These are phyloP conservation scores for Globisporangium nagaii DNA, from an alignment of 352 stramenopile genomes.

Conservation along the genomic window DNA sequence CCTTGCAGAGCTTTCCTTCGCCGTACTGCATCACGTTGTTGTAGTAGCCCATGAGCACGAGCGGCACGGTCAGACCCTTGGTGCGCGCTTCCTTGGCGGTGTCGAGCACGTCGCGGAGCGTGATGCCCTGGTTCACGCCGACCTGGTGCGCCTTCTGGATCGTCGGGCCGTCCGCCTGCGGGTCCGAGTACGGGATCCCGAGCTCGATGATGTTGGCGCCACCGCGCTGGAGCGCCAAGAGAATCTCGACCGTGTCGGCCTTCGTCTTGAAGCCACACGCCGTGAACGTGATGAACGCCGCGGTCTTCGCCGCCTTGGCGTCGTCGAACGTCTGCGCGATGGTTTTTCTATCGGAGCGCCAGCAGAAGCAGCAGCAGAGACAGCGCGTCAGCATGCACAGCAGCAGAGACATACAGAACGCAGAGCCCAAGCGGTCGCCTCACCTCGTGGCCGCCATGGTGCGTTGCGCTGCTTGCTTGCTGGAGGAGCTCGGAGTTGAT, in stretches of 20 bases:
- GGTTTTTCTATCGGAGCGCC: conserved; percentile 59
- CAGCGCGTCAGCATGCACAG: neutral
- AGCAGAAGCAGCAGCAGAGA: neutral
- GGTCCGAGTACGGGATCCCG: conserved; percentile 98
- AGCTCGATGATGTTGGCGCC: conserved; percentile 96
- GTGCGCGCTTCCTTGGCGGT: conserved; percentile 89
- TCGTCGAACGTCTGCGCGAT: conserved; percentile 62
- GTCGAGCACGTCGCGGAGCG: conserved; percentile 89
- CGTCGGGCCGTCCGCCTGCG: conserved; percentile 96
- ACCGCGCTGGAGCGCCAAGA: conserved; percentile 94
- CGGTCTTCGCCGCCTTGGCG: conserved; percentile 61
- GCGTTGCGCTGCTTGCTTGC: neutral
- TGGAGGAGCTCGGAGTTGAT: neutral
- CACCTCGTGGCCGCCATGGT: neutral
- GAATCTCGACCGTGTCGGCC: conserved; percentile 93
- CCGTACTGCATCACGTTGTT: conserved; percentile 98
- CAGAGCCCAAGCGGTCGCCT: neutral
- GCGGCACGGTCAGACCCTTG: conserved; percentile 90
- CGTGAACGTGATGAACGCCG: conserved; percentile 97
- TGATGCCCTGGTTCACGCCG: conserved; percentile 93
- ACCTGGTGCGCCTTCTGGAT: conserved; percentile 95
- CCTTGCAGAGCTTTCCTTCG: conserved; percentile 86
- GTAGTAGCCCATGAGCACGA: conserved; percentile 99
- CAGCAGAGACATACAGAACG: too few relatives aligned
- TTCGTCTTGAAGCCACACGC: conserved; percentile 93